Percentiles rank a stretch among this genome's conserved stretches.
Conservation (phyloP, 352 stramenopile species). For the Albugo candida region DNA sequence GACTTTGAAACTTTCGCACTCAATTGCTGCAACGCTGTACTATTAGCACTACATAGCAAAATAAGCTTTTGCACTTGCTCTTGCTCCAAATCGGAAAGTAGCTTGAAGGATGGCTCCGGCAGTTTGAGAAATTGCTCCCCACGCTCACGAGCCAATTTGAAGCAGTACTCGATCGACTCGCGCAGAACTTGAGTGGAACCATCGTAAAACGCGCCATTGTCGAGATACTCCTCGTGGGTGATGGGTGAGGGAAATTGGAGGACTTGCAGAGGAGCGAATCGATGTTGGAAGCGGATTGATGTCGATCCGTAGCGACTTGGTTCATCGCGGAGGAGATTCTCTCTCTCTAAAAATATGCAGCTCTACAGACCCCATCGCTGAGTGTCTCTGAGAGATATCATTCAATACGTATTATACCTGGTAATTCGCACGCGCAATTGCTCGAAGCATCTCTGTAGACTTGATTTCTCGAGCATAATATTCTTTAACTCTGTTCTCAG, state of each 20-base stretch:
- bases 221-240: constrained; percentile 40
- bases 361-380: constrained; percentile 7
- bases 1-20: no score
- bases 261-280: constrained; percentile 52
- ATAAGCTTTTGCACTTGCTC: no score
- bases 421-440: constrained; percentile 60
- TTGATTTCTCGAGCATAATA: constrained; percentile 55
- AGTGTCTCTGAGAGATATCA: not conserved
- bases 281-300: constrained; percentile 54
- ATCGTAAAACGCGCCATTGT: constrained; percentile 58
- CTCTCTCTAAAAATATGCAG: constrained; percentile 48
- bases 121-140: constrained; percentile 26
- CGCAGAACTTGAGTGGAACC: constrained; percentile 24
- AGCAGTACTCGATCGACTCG: constrained; percentile 71
- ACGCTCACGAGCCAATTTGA: constrained; percentile 37
- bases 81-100: no score
- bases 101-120: not conserved
- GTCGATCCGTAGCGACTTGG: constrained; percentile 34
- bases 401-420: no score
- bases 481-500: constrained; percentile 35
- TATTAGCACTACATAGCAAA: no score
- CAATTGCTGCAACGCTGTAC: no score
- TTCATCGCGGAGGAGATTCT: constrained; percentile 27
- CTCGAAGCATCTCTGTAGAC: constrained; percentile 57
- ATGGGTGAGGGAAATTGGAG: constrained; percentile 52